A percentile compares a stretch with the other conserved stretches of the same genome.
phyloP scores from a whole-genome alignment of 163 green algal species.

The Prototheca cutis region DNA sequence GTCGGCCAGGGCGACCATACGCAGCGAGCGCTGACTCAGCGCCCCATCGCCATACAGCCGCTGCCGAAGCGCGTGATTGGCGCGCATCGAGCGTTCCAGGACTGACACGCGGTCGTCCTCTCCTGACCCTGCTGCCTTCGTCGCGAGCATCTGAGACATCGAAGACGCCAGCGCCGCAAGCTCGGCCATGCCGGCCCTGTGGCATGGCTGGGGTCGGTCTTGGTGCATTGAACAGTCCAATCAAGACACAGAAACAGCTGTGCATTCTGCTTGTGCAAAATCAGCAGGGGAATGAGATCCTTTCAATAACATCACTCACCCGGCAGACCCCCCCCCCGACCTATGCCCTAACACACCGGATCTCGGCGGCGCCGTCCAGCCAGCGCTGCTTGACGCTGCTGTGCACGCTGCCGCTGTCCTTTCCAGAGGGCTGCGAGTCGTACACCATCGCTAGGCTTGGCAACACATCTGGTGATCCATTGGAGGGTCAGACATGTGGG shows the following conservation, averaged over 20 bases:
- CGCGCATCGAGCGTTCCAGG: conserved; percentile 46
- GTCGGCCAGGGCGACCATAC: conserved; percentile 48
- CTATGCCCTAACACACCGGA: too few species aligned
- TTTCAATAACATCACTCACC: too few species aligned
- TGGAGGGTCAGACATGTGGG: not conserved
- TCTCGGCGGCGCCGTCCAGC: conserved; percentile 33
- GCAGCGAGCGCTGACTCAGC: conserved; percentile 44
- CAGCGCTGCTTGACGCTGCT: conserved; percentile 40
- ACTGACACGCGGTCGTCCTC: not conserved
- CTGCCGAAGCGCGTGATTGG: conserved; percentile 52
- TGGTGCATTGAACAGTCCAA: too few species aligned
- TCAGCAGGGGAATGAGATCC: too few species aligned
- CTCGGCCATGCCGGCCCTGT: too few species aligned
- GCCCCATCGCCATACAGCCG: conserved; percentile 50
- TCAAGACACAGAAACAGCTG: too few species aligned
- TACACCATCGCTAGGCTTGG: conserved; percentile 64
- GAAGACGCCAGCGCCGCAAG: too few species aligned
- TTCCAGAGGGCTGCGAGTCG: conserved; percentile 9
- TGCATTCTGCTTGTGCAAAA: too few species aligned
- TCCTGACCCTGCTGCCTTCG: not conserved
- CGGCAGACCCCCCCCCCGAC: too few species aligned
- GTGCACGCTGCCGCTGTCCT: conserved; percentile 70
- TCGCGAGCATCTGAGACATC: not conserved
- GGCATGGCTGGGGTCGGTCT: too few species aligned
- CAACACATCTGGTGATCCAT: conserved; percentile 18